Base-by-base conservation (phyloP, 2,329 filamentous ascomycete genomes). In the Beauveria caledonica region DNA sequence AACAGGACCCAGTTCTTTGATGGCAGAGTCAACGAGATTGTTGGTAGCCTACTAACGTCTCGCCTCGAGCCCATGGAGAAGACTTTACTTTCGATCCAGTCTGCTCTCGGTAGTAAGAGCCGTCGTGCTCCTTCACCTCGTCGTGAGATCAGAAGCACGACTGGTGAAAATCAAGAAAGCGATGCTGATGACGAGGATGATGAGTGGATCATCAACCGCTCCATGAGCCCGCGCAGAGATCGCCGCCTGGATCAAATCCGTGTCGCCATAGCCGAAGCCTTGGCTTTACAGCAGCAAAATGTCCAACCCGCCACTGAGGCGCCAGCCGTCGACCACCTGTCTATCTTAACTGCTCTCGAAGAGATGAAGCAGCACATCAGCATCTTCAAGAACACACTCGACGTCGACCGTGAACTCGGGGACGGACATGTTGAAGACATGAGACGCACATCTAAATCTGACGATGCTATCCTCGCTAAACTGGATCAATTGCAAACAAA, bases 161-260 rank as follows among this genome's bases (percentile, higher is more conserved):
- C 89, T 51, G 84, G 79, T n/a, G 88, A 91, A 33, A 69, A 81
- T 3, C 80, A 84, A 52, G 86, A 95, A 62, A 97, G 93, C 70
- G 94, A 97, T 74, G 93, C 94, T 11, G 93, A 97, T 71, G 92
- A 96, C 63, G 92, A 96, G 69, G 92, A 95, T 65, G 92, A 96
- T 23, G 89, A 87, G 60, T 81, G 85, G 60, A 63, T 76, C 62
- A 75, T 80, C 63, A 80, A 85, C 70, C 86, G 90, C 56, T 88
- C 89, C 6, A 80, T 86, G 66, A 97, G 92, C 66, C 90, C 92
- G 19, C 83, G 84, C 61, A 83, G 87, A 63, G 91, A 96, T 69
- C 86, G 87, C 67, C 90, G 85, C 66, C 73, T 92, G 67, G 92
- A 97, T 61, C 91, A 93, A 71, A 90, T 99, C 64, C 87, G 87